Evolutionary conservation across 306 rosid species (phyloP), one percentile per base, ranked within the genome.

Genomic region (Hylodesmum podocarpum): DNA sequence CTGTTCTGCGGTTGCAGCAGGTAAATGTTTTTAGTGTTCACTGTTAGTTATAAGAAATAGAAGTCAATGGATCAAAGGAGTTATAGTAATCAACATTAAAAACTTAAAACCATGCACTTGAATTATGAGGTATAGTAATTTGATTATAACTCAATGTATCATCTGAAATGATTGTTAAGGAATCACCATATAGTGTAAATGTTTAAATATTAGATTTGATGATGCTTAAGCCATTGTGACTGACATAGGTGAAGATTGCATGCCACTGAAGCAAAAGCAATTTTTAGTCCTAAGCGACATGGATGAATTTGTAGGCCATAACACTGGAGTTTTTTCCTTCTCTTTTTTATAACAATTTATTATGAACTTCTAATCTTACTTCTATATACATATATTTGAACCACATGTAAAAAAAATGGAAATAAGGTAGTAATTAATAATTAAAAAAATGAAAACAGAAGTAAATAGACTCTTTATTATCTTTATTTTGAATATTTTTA

Each of bases 1-100:
- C n/a, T n/a, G 97, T 72, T 90, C 97, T 74, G 99, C 97, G 14
- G 90, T 95, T 75, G 93, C 99, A 70, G 90, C 99, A 85, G 99
- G 99, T 95, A 84, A 78, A 71, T 19, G 36, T 74, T 65, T 41
- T 64, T 66, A 59, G 29, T 59, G 22, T 39, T 39, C 27, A 6
- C 21, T 29, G 14, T 16, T 69, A 22, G 24, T 54, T 59, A 21
- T 61, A 39, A 13, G 18, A 11, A 57, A 51, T 61, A 18, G 46
- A 37, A 55, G 18, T 27, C 36, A 57, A 72, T 63, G 22, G 39
- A 50, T 66, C 57, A 44, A 55, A 19, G 46, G 69, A 77, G 15
- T 21, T 72, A 7, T 39, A 27, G 41, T 13, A 22, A 41, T 50
- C 33, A 70, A 22, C 46, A 25, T 55, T 31, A 21, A 37, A 44